phyloP scores from a whole-genome alignment of 139 green algal genomes.

The Yamagishiella unicocca region DNA sequence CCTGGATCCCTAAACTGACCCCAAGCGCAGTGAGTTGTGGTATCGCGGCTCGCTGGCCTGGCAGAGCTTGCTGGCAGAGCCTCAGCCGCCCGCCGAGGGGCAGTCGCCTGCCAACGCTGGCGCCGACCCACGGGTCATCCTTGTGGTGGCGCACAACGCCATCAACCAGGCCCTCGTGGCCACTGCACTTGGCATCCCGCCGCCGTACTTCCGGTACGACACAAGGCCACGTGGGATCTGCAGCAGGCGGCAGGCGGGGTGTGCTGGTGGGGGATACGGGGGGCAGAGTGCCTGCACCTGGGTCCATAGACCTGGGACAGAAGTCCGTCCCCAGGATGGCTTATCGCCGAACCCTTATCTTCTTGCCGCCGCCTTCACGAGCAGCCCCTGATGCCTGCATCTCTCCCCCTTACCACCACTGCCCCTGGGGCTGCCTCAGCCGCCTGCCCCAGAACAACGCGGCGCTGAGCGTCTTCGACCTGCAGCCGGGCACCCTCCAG shows the following conservation, averaged over 20 bases:
- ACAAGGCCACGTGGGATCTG: neutral
- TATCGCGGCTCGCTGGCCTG: slow-evolving; percentile 91
- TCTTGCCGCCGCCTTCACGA: too few species aligned
- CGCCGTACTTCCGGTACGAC: slow-evolving; percentile 77
- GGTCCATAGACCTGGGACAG: too few species aligned
- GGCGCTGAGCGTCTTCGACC: slow-evolving; percentile 86
- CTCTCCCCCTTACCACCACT: neutral
- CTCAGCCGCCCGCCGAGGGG: neutral
- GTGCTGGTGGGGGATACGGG: too few species aligned
- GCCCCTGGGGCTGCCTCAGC: slow-evolving; percentile 3
- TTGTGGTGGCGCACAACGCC: slow-evolving; percentile 98
- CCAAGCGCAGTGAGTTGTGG: slow-evolving; percentile 86
- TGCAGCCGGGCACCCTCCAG: slow-evolving; percentile 56
- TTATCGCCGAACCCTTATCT: too few species aligned
- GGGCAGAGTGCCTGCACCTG: too few species aligned
- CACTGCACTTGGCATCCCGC: slow-evolving; percentile 82
- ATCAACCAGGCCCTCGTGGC: slow-evolving; percentile 93
- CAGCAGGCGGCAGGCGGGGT: too few species aligned
- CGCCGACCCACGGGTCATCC: slow-evolving; percentile 32
- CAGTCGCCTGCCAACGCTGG: too few species aligned
- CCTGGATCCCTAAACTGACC: too few species aligned
- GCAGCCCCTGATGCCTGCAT: too few species aligned
- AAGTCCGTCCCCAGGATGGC: too few species aligned
- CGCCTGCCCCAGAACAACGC: slow-evolving; percentile 81
- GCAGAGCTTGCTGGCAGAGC: slow-evolving; percentile 81